These are phyloP conservation scores for Chaetothyriales sp. DNA, from an alignment of 2,329 filamentous ascomycete species.

Conservation along the genomic window DNA sequence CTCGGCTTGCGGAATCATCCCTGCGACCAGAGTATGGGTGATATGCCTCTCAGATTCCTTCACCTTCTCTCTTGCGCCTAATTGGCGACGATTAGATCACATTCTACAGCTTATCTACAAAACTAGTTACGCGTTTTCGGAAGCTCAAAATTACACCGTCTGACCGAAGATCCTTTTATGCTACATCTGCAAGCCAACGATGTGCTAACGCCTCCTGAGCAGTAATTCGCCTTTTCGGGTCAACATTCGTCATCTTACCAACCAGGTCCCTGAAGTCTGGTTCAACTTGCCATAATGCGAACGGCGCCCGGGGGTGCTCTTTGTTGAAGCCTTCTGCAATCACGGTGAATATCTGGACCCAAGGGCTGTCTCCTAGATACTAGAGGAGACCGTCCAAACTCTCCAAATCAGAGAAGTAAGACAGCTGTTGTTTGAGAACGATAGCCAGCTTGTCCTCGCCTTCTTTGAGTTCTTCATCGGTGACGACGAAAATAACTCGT, in stretches of 20 bases:
- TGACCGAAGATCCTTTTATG: no score
- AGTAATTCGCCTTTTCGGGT: conserved; percentile 23
- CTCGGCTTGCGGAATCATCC: neutral
- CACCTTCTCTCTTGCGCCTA: neutral
- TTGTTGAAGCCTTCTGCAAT: conserved; percentile 29
- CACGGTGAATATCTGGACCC: conserved; percentile 26
- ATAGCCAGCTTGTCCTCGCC: conserved; percentile 26
- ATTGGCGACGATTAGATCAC: neutral
- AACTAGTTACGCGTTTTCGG: no score
- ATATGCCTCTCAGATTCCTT: neutral
- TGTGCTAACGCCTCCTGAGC: conserved; percentile 23
- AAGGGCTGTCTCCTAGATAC: conserved; percentile 33
- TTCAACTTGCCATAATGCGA: conserved; percentile 25
- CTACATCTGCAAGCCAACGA: conserved; percentile 17
- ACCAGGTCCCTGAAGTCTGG: conserved; percentile 22
- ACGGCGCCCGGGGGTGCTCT: conserved; percentile 30
- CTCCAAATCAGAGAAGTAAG: conserved; percentile 31
- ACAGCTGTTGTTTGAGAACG: conserved; percentile 23
- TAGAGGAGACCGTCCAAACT: conserved; percentile 29
- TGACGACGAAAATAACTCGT: conserved; percentile 19
- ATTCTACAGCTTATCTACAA: no score
- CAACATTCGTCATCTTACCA: conserved; percentile 22
- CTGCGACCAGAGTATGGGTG: neutral
- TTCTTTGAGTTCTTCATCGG: conserved; percentile 29
- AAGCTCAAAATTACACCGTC: no score